Conservation (phyloP, 176 grass and related monocot genomes). For the Musa beccarii region DNA sequence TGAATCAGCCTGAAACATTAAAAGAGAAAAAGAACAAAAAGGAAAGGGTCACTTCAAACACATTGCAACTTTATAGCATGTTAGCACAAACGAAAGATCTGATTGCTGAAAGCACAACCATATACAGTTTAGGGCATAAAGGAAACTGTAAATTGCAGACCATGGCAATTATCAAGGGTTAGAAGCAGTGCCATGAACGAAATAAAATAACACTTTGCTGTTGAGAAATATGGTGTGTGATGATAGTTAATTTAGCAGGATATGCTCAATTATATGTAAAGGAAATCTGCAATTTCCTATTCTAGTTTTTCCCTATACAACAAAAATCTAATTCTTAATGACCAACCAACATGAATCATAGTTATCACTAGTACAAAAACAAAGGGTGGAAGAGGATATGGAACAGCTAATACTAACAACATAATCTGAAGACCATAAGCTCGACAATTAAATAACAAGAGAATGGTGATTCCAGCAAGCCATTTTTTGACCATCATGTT, state of each 20-base stretch:
- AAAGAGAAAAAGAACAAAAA: not conserved
- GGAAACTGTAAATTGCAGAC: not conserved
- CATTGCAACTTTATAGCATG: not conserved
- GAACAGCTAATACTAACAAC: not conserved
- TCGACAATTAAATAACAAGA: not conserved
- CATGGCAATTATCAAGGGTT: not conserved
- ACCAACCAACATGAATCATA: not conserved
- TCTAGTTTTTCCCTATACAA: not conserved
- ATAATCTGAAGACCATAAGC: not conserved
- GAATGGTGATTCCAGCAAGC: not conserved
- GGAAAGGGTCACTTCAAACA: not conserved
- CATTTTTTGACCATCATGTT: not conserved
- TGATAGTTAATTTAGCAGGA: no score
- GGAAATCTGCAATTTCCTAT: no score
- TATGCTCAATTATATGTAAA: no score
- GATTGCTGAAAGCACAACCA: not conserved
- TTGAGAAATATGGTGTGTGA: no score
- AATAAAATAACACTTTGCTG: no score
- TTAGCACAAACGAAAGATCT: not conserved
- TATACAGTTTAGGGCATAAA: not conserved
- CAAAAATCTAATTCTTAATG: not conserved
- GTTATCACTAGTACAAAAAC: not conserved
- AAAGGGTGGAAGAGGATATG: not conserved
- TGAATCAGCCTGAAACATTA: constrained; percentile 44
- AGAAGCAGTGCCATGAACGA: no score